Evolutionary conservation across 106 monocot species (phyloP).

Genomic region (Platanthera guangdongensis): DNA sequence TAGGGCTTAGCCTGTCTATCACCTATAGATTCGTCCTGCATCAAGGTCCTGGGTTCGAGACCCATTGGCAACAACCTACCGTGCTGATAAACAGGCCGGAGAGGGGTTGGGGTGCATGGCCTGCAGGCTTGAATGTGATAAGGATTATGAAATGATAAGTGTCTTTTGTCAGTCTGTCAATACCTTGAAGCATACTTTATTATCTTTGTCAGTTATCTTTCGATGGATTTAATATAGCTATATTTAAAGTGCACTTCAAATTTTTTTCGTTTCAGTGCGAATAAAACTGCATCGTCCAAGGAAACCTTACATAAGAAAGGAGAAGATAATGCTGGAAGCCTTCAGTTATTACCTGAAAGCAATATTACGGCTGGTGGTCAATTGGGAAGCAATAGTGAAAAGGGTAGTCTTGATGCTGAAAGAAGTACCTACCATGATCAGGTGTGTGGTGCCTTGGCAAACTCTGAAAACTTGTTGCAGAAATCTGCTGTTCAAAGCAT

Average conservation of each 20-base stretch:
- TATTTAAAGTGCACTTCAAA: neutral
- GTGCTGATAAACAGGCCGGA: no score
- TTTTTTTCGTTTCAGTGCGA: slow-evolving; percentile 26
- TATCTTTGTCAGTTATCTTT: neutral
- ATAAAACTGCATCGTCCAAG: slow-evolving; percentile 18
- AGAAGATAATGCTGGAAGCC: slow-evolving; percentile 16
- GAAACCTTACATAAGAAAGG: slow-evolving; percentile 17
- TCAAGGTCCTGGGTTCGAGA: no score
- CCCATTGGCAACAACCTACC: no score
- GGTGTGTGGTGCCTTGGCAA: neutral
- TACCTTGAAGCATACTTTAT: neutral
- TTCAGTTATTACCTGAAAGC: slow-evolving; percentile 15
- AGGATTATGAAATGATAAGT: no score
- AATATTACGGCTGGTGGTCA: slow-evolving; percentile 15
- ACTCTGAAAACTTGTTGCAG: neutral
- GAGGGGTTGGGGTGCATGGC: no score
- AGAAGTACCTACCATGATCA: slow-evolving; percentile 14
- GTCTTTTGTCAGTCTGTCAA: no score
- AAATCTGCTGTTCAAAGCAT: slow-evolving; percentile 15
- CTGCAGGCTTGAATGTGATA: no score
- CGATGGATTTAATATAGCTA: neutral
- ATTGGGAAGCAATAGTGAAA: neutral
- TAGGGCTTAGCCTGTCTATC: no score
- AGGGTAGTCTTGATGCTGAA: slow-evolving; percentile 19
- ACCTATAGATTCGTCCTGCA: no score